These are phyloP conservation scores for Primulina huaijiensis DNA, from an alignment of 257 asterid species.

Conservation along the genomic window DNA sequence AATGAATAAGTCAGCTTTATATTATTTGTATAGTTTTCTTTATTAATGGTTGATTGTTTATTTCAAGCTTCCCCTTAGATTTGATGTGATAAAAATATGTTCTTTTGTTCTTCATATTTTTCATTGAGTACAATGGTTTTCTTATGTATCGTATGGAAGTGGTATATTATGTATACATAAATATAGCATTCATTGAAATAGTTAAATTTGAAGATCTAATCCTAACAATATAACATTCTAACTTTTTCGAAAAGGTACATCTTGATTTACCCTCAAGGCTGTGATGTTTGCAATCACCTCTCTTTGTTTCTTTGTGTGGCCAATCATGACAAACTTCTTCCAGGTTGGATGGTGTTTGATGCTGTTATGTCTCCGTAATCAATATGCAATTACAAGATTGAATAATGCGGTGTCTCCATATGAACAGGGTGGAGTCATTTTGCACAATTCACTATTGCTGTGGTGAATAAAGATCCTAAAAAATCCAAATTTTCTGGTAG, in stretches of 20 bases:
- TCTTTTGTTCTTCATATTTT: conserved; percentile 4
- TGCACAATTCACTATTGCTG: conserved; percentile 60
- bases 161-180: not conserved
- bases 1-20: too few relatives aligned
- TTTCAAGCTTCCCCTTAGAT: not conserved
- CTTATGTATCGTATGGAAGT: not conserved
- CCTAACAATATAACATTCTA: conserved; percentile 18
- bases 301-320: conserved; percentile 60
- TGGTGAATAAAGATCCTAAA: conserved; percentile 54
- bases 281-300: conserved; percentile 58
- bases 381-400: conserved; percentile 14
- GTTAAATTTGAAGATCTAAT: not conserved
- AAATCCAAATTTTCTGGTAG: conserved; percentile 53
- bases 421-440: conserved; percentile 55
- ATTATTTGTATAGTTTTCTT: conserved; percentile 3
- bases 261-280: conserved; percentile 55
- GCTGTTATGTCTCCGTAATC: not conserved
- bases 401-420: conserved; percentile 19
- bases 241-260: conserved; percentile 43
- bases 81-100: not conserved
- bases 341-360: conserved; percentile 29
- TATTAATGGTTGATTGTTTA: not conserved
- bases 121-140: not conserved
- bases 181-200: not conserved
- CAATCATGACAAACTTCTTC: conserved; percentile 61